A percentile compares a stretch with the other conserved stretches of the same genome.
phyloP scores from a whole-genome alignment of 1,139 yeast genomes.

The Candida mesenterica region DNA sequence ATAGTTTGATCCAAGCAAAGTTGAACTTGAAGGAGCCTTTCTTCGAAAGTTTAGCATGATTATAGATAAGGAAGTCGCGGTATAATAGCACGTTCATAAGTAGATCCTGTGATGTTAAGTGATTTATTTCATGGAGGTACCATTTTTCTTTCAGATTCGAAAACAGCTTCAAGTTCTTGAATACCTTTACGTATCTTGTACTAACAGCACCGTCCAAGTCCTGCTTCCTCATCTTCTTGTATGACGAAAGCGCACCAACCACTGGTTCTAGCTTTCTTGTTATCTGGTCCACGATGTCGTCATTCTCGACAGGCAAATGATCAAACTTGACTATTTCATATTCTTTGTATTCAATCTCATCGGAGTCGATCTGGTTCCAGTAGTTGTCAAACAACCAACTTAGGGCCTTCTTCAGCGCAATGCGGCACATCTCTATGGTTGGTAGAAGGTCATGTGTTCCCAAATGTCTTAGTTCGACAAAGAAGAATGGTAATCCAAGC shows the following conservation, averaged over 20 bases:
- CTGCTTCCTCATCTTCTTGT: constrained; percentile 44
- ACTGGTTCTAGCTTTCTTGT: constrained; percentile 4
- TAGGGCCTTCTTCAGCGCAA: constrained; percentile 58
- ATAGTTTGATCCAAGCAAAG: constrained; percentile 28
- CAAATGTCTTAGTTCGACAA: constrained; percentile 87
- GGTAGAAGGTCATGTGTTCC: constrained; percentile 92
- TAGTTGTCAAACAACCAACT: constrained; percentile 74
- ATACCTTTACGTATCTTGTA: constrained; percentile 33
- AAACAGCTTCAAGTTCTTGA: constrained; percentile 31
- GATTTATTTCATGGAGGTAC: constrained; percentile 4
- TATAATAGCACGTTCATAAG: constrained; percentile 19
- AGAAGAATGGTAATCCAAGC: constrained; percentile 70
- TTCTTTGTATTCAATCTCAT: constrained; percentile 24
- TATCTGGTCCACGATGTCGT: constrained; percentile 2
- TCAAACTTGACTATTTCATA: constrained; percentile 10
- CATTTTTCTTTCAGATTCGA: constrained; percentile 9
- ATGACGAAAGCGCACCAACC: constrained; percentile 23
- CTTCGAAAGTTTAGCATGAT: constrained; percentile 18
- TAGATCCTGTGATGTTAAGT: constrained; percentile 11
- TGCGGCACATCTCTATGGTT: constrained; percentile 60
- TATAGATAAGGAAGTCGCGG: constrained; percentile 29
- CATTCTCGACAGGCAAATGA: background rate
- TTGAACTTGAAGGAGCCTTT: constrained; percentile 25
- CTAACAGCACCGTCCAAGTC: constrained; percentile 43
- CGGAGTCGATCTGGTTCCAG: constrained; percentile 55